phyloP scores from a whole-genome alignment of 495 filamentous ascomycete species.

The Aspergillus coremiiformis region DNA sequence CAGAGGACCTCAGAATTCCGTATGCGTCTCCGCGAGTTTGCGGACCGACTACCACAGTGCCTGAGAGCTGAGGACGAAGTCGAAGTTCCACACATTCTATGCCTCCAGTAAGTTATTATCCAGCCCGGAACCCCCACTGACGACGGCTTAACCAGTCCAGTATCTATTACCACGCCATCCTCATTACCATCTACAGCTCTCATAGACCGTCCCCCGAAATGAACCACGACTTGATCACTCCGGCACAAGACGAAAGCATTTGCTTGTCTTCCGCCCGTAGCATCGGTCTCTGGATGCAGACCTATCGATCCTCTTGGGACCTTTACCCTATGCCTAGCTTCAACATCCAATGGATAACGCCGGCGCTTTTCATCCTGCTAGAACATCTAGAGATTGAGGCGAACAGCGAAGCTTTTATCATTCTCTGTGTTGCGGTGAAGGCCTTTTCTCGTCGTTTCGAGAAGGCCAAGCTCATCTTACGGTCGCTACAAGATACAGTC shows the following conservation, averaged over 20 bases:
- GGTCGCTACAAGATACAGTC: constrained; percentile 20
- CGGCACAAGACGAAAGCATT: constrained; percentile 2
- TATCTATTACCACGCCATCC: constrained; percentile 26
- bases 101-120: constrained; percentile 30
- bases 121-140: not conserved
- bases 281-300: constrained; percentile 17
- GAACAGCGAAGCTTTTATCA: constrained; percentile 25
- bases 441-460: constrained; percentile 25
- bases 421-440: constrained; percentile 16
- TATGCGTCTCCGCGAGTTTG: constrained; percentile 18
- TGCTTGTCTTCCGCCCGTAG: constrained; percentile 14
- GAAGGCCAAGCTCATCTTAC: constrained; percentile 20
- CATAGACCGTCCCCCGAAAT: not conserved
- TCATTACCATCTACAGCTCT: constrained; percentile 16
- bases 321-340: constrained; percentile 20
- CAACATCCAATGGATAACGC: constrained; percentile 25
- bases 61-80: constrained; percentile 10
- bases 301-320: constrained; percentile 21
- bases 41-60: constrained; percentile 16
- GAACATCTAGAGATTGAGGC: constrained; percentile 17
- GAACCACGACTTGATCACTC: not conserved
- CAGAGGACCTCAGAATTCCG: constrained; percentile 10
- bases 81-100: constrained; percentile 25
- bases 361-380: constrained; percentile 25
- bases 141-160: constrained; percentile 6